Conservation (phyloP, 2,329 filamentous ascomycete species). For the Emmonsiellopsis sp. region DNA sequence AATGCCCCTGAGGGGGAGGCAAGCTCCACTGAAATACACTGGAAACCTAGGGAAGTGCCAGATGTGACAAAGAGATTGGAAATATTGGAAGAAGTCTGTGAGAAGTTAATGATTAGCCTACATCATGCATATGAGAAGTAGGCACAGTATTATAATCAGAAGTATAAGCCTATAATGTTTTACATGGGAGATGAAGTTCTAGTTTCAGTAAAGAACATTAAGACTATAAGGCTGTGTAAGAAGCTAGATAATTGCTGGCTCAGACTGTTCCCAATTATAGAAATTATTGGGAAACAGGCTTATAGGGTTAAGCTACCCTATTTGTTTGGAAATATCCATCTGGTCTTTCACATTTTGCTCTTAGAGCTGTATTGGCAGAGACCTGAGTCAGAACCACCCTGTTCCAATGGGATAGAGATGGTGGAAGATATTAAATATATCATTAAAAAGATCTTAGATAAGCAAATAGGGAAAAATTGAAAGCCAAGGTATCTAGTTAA, state of each 20-base stretch:
- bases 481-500: background rate
- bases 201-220: background rate
- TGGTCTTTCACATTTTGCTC: background rate
- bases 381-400: background rate
- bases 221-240: background rate
- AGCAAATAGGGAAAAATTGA: background rate
- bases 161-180: background rate
- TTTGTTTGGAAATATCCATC: background rate
- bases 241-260: background rate
- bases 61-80: background rate
- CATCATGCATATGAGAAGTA: background rate
- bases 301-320: background rate
- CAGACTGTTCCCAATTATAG: background rate
- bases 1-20: background rate
- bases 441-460: background rate
- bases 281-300: background rate
- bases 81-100: background rate
- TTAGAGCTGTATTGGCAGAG: background rate
- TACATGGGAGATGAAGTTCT: slow-evolving; percentile 1
- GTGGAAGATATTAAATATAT: background rate
- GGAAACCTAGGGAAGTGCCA: background rate
- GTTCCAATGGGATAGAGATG: background rate
- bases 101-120: background rate
- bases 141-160: background rate
- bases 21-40: background rate